Percentiles rank a stretch among this genome's conserved stretches.
Conservation (phyloP, 1,284 basidiomycete genomes). For the Ceratobasidium sp. region DNA sequence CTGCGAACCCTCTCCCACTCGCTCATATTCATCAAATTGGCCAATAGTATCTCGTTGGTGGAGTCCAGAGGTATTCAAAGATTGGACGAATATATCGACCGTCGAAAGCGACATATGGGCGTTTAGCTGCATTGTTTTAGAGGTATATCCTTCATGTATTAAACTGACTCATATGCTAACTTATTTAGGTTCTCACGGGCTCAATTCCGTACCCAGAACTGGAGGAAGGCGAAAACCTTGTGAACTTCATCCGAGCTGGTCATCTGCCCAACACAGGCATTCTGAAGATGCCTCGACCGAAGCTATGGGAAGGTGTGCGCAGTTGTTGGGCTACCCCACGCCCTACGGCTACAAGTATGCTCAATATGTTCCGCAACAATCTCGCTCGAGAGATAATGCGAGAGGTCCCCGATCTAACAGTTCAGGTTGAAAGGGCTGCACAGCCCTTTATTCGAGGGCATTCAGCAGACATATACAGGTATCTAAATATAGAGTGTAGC, state of each 20-base stretch:
- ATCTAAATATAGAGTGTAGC: neutral
- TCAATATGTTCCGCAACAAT: neutral
- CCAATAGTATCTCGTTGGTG: conserved; percentile 15
- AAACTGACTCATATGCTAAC: neutral
- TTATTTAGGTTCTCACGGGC: neutral
- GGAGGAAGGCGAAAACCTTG: neutral
- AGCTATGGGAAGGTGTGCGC: conserved; percentile 7
- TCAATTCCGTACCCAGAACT: neutral
- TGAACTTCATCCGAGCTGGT: neutral
- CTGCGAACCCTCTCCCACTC: neutral
- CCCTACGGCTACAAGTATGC: neutral
- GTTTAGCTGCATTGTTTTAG: conserved; percentile 13
- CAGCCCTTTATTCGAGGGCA: conserved; percentile 11
- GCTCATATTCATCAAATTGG: conserved; percentile 8
- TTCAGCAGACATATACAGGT: conserved; percentile 21
- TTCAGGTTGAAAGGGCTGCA: neutral
- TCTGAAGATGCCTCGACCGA: neutral
- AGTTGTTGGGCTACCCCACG: conserved; percentile 18
- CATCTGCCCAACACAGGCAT: neutral
- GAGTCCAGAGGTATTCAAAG: conserved; percentile 4
- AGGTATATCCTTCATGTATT: neutral
- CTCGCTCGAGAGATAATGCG: neutral
- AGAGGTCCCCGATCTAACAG: conserved; percentile 9
- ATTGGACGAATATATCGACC: neutral
- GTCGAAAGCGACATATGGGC: conserved; percentile 24